A percentile compares a stretch with the other conserved stretches of the same genome.
phyloP scores from a whole-genome alignment of 1,139 yeast species.

The Taiozyma onychis region DNA sequence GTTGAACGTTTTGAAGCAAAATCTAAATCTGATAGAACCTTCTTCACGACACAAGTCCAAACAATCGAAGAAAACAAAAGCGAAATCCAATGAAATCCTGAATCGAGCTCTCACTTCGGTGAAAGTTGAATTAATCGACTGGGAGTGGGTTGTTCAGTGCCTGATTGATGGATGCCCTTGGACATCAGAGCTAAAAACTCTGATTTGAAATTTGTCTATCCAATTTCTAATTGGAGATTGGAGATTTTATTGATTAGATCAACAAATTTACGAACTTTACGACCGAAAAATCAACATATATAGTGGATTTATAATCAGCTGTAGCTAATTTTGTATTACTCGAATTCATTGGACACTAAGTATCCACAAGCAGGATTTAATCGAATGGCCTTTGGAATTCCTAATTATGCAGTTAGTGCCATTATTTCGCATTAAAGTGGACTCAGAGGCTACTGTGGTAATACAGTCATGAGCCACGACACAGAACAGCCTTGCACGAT shows the following conservation, averaged over 20 bases:
- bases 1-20: conserved; percentile 5
- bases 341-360: no score
- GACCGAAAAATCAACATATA: not conserved
- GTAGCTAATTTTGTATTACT: no score
- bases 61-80: conserved; percentile 4
- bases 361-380: no score
- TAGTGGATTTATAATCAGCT: no score
- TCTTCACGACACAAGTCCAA: conserved; percentile 1
- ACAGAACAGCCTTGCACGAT: no score
- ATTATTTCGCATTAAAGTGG: no score
- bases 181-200: conserved; percentile 7
- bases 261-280: not conserved
- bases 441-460: no score
- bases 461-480: no score
- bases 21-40: not conserved
- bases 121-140: conserved; percentile 35
- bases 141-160: conserved; percentile 79
- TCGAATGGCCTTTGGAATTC: no score
- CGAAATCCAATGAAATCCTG: not conserved
- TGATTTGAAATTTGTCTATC: not conserved
- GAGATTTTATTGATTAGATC: no score
- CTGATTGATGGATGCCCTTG: conserved; percentile 41
- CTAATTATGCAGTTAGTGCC: no score
- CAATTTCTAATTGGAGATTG: not conserved
- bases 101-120: not conserved